These are phyloP conservation scores for Polygonum maritimum DNA, from an alignment of 148 eudicot species.

Conservation along the genomic window DNA sequence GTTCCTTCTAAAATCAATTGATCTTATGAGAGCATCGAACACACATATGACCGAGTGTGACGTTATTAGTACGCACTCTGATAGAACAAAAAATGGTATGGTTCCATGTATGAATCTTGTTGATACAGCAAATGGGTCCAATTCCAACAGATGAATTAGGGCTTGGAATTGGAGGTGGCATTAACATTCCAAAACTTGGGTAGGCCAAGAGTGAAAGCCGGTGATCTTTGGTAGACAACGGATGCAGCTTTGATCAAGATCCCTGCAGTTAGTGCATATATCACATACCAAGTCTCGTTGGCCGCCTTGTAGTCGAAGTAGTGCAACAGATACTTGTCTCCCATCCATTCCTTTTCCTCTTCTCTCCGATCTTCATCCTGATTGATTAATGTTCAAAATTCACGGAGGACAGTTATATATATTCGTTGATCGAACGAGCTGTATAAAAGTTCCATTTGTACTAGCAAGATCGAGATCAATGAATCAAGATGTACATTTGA, in stretches of 20 bases:
- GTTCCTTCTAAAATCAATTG: too few relatives aligned
- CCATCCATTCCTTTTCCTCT: conserved; percentile 3
- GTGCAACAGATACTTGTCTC: conserved; percentile 4
- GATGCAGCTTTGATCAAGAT: conserved; percentile 3
- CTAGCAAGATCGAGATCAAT: neutral
- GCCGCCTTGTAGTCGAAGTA: neutral
- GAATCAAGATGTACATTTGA: neutral
- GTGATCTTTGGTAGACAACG: neutral
- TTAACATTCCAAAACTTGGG: conserved; percentile 1
- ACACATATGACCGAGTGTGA: too few relatives aligned
- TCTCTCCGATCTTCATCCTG: neutral
- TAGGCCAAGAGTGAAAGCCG: neutral
- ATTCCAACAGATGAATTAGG: neutral
- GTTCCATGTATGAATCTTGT: neutral
- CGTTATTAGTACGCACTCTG: neutral
- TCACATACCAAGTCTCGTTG: neutral
- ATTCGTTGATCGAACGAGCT: too few relatives aligned
- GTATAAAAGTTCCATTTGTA: too few relatives aligned
- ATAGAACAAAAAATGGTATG: neutral
- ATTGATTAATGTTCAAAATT: neutral
- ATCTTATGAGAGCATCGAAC: too few relatives aligned
- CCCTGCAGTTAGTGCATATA: conserved; percentile 9
- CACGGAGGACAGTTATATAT: neutral
- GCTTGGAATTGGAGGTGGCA: neutral
- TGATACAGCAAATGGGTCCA: neutral